phyloP scores from a whole-genome alignment of 257 asterid species.

The Petrea volubilis region DNA sequence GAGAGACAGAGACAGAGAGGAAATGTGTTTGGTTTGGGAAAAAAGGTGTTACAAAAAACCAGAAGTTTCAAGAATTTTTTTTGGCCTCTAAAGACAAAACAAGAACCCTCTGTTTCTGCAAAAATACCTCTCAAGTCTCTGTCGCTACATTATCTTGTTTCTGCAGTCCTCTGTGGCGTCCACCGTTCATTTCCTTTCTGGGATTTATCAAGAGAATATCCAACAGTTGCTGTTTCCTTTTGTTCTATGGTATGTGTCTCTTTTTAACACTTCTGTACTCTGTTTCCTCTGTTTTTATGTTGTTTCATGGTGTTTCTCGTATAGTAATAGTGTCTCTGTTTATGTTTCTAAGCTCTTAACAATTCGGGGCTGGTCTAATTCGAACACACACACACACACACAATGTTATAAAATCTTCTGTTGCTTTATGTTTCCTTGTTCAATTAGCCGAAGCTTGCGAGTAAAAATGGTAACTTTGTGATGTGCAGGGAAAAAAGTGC shows the following conservation, averaged over 20 bases:
- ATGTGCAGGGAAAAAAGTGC: not conserved
- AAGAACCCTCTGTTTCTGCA: slow-evolving; percentile 24
- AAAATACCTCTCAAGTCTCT: not conserved
- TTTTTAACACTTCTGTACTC: not conserved
- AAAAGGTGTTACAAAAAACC: not conserved
- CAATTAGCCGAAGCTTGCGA: not conserved
- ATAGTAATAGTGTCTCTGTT: no score
- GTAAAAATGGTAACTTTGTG: not conserved
- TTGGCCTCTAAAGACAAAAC: slow-evolving; percentile 3
- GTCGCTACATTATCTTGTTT: not conserved
- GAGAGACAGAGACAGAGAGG: not conserved
- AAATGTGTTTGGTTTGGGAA: not conserved
- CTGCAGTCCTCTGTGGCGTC: not conserved
- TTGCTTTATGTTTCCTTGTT: not conserved
- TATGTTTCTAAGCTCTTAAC: not conserved
- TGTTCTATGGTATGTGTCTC: slow-evolving; percentile 29
- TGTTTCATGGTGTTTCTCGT: not conserved
- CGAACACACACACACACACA: no score
- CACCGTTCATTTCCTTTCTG: not conserved
- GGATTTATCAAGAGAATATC: not conserved
- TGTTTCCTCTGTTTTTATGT: not conserved
- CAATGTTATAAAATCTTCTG: not conserved
- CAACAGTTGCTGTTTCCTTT: slow-evolving; percentile 16
- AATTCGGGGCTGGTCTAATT: not conserved
- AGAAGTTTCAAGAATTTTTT: not conserved